Percentiles rank a stretch among this genome's conserved stretches.
Conservation (phyloP, 2,329 filamentous ascomycete species). For the Dactylonectria macrodidyma region DNA sequence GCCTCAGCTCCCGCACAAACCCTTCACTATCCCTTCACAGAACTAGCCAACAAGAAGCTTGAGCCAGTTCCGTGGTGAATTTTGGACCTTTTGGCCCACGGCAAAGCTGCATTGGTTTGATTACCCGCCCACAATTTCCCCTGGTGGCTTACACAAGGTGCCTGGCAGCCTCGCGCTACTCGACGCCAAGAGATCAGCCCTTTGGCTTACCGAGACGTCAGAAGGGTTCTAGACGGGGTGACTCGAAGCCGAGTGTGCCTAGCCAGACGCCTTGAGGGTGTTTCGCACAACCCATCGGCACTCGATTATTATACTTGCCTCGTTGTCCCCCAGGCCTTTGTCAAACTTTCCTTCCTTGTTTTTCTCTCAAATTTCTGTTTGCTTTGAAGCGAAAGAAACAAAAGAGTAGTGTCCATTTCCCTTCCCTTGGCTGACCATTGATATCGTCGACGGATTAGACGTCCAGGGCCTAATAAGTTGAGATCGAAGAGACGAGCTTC, state of each 20-base stretch:
- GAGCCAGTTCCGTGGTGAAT: slow-evolving; percentile 22
- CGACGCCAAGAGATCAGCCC: slow-evolving; percentile 39
- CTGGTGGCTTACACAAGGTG: slow-evolving; percentile 43
- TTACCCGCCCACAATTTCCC: slow-evolving; percentile 48
- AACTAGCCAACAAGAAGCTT: slow-evolving; percentile 28
- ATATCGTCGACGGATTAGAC: slow-evolving; percentile 32
- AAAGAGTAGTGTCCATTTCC: background rate
- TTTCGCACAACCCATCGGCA: slow-evolving; percentile 20
- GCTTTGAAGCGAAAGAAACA: background rate
- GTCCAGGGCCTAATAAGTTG: slow-evolving; percentile 46
- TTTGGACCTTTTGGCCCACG: slow-evolving; percentile 20
- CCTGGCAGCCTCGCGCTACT: slow-evolving; percentile 44
- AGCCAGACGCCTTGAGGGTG: slow-evolving; percentile 30
- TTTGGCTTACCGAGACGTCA: slow-evolving; percentile 41
- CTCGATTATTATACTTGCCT: slow-evolving; percentile 30
- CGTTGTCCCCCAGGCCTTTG: slow-evolving; percentile 9
- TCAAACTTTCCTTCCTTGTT: background rate
- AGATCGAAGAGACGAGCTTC: slow-evolving; percentile 44
- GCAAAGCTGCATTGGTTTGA: slow-evolving; percentile 43
- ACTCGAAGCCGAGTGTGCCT: slow-evolving; percentile 45
- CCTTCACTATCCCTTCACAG: slow-evolving; percentile 25
- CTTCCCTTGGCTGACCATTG: slow-evolving; percentile 31
- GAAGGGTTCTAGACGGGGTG: slow-evolving; percentile 41
- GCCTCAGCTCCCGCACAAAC: slow-evolving; percentile 31
- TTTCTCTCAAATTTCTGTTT: slow-evolving; percentile 15